phyloP scores from a whole-genome alignment of 2,329 filamentous ascomycete species.

The Cladosporium colombiae region DNA sequence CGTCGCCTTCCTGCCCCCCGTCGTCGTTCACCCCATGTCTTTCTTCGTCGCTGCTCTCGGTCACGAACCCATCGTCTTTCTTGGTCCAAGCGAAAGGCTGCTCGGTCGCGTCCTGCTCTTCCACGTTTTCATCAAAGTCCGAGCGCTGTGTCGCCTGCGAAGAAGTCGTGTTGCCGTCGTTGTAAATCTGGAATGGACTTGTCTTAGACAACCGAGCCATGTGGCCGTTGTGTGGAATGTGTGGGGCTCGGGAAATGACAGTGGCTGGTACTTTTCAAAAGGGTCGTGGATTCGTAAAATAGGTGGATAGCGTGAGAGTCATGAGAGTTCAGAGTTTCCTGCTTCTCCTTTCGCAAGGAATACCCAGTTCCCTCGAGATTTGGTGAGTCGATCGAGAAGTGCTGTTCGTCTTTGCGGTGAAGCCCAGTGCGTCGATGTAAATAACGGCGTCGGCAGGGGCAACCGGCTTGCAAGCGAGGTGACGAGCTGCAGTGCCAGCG shows the following conservation, averaged over 20 bases:
- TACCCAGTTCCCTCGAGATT: neutral
- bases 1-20: conserved; percentile 15
- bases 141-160: neutral
- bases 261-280: neutral
- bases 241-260: conserved; percentile 8
- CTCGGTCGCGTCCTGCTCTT: neutral
- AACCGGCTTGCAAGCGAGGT: neutral
- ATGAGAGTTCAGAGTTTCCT: neutral
- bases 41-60: conserved; percentile 21
- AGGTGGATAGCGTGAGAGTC: neutral
- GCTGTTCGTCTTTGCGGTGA: conserved; percentile 10
- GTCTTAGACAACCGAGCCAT: conserved; percentile 21
- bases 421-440: conserved; percentile 1
- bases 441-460: neutral
- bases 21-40: conserved; percentile 7
- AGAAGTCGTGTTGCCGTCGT: conserved; percentile 1
- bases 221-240: conserved; percentile 14
- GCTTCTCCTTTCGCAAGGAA: conserved; percentile 3
- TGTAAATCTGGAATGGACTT: conserved; percentile 17
- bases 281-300: neutral
- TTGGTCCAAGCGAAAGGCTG: neutral
- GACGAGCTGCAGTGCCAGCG: neutral
- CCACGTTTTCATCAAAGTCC: neutral
- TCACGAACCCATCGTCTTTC: conserved; percentile 20
- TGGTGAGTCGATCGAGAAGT: neutral